Evolutionary conservation across 1,284 basidiomycete genomes (phyloP).

Genomic region (Mycosarcoma maydis): DNA sequence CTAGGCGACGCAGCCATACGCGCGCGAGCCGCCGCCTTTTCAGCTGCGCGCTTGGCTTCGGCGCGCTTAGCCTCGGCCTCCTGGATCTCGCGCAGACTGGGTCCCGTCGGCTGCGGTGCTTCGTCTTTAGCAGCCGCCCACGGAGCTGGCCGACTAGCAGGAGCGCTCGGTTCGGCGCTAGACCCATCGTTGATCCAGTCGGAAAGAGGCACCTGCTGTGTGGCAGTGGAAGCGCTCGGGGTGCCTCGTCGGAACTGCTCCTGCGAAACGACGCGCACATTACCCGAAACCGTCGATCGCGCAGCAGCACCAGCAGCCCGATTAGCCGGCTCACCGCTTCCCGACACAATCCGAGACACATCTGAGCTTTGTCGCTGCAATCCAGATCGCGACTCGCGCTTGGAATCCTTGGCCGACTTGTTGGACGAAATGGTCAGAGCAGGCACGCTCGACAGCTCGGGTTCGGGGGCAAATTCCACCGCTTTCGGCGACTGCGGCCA

Average conservation of each 20-base stretch:
- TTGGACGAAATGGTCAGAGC: constrained; percentile 14
- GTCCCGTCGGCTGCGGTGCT: constrained; percentile 31
- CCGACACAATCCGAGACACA: constrained; percentile 8
- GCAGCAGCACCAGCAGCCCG: constrained; percentile 17
- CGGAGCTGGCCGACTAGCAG: constrained; percentile 55
- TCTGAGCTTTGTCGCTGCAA: constrained; percentile 26
- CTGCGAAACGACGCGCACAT: constrained; percentile 52
- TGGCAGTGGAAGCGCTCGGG: constrained; percentile 5
- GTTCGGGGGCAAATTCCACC: constrained; percentile 59
- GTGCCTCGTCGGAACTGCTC: constrained; percentile 49
- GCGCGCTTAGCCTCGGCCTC: constrained; percentile 86
- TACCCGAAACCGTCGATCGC: constrained; percentile 42
- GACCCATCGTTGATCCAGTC: constrained; percentile 45
- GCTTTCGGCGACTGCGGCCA: constrained; percentile 61
- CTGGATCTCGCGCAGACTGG: constrained; percentile 90
- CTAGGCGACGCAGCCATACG: constrained; percentile 54
- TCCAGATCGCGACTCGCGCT: constrained; percentile 35
- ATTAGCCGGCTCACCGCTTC: constrained; percentile 22
- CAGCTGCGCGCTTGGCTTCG: constrained; percentile 73
- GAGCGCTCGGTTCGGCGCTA: constrained; percentile 15
- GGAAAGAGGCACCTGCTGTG: constrained; percentile 42
- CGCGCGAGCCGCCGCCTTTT: constrained; percentile 63
- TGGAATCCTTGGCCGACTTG: constrained; percentile 27
- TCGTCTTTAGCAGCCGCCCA: constrained; percentile 62
- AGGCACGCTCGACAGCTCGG: constrained; percentile 42